Base-by-base conservation (phyloP, 345 rosid species). In the Pistacia vera region DNA sequence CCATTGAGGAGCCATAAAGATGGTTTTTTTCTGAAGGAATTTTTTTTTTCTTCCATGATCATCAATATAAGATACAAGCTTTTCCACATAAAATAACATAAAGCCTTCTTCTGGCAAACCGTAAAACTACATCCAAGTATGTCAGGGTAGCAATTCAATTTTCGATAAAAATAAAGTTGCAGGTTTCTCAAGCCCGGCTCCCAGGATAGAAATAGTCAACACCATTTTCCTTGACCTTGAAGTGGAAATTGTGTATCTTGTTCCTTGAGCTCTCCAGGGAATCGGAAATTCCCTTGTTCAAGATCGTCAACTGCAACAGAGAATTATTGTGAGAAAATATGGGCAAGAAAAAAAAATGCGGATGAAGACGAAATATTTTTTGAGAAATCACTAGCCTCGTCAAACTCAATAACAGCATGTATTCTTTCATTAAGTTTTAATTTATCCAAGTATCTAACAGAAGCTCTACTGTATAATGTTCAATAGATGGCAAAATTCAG, bases 201-300 rank as follows among this genome's bases (percentile, higher is more conserved):
- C 98, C 97, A 0, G 98, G 97, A 81, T 89, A 90, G 83, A 96
- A 96, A 77, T 81, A 96, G 25, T 96, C 94, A 6, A 88, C 82
- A 4, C 82, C 78, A 68, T 90, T 93, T 56, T 93, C 98, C 88
- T 89, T 93, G 79, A 90, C 81, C 91, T 75, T 89, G 83, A 88
- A 92, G 48, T 92, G 98, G 81, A 96, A 93, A 84, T 90, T 91
- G 75, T 83, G 86, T 71, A 85, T 75, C 80, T 87, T 86, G 88
- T 80, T 89, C 82, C 82, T 73, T 28, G 81, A 79, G 80, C 77
- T 84, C 63, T 83, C 79, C 55, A 49, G 75, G 30, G 61, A 72
- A 8, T 79, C 70, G 35, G 57, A 62, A 41, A 61, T 62, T 78
- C 83, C 85, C 73, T 84, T 83, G 87, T 85, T 85, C 83, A 88